Conservation (phyloP, 129 eudicot species). For the Chrysanthemum lavandulifolium region DNA sequence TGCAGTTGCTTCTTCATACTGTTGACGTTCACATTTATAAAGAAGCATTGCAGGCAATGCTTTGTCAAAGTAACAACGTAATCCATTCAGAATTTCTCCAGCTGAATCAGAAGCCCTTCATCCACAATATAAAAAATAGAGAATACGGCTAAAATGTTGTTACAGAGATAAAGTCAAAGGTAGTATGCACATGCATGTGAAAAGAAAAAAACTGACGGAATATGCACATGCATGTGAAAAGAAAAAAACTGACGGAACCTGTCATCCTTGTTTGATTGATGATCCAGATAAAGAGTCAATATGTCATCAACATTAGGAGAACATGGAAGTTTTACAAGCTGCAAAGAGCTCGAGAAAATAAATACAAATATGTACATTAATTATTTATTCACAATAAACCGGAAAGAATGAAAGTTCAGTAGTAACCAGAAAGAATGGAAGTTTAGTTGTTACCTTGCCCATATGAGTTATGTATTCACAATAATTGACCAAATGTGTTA, state of each 20-base stretch:
- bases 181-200: constrained; percentile 1
- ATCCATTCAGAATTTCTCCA: constrained; percentile 52
- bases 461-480: constrained; percentile 56
- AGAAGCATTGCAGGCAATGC: constrained; percentile 74
- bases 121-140: constrained; percentile 3
- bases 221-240: not conserved
- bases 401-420: not conserved
- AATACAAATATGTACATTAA: constrained; percentile 3
- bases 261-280: constrained; percentile 44
- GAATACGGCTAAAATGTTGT: not conserved
- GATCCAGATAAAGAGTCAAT: constrained; percentile 43
- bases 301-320: constrained; percentile 63
- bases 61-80: constrained; percentile 64
- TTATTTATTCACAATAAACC: not conserved
- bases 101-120: constrained; percentile 48
- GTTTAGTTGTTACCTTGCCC: constrained; percentile 55
- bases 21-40: constrained; percentile 61
- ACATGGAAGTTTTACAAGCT: constrained; percentile 84
- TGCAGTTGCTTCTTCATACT: constrained; percentile 47
- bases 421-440: not conserved
- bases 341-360: constrained; percentile 21
- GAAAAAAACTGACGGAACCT: constrained; percentile 22
- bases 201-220: constrained; percentile 1
- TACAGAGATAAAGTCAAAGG: not conserved
- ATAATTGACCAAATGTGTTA: constrained; percentile 66